Base-by-base conservation (phyloP, 345 rosid species). In the Eucalyptus virginea region DNA sequence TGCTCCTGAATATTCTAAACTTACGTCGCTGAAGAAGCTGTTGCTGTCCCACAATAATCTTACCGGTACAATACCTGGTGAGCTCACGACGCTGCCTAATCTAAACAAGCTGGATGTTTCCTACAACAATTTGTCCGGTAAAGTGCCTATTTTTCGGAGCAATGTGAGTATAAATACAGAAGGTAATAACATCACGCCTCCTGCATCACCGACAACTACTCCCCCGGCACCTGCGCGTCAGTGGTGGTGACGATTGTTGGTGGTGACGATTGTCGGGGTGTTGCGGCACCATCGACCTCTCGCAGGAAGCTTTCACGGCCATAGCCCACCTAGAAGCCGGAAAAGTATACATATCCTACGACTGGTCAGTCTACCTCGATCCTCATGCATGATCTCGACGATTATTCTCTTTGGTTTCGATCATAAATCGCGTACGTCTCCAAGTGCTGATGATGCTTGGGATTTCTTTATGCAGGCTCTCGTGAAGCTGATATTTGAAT, bases 71-170 rank as follows among this genome's bases (percentile, higher is more conserved):
- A 95, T 98, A 88, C 98, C 99, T 1, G 50, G 51, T 4, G 94
- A 93, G 90, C 99, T 98, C 47, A 89, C 94, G 4, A 89, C 86
- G 8, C 89, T 98, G 94, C 87, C 94, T 50, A 92, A 89, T 88
- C 97, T 98, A 89, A 89, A 67, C 24, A 54, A 30, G 23, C 65
- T 97, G n/a, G 97, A 98, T 88, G 96, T 98, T 81, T 93, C 97
- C 7, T 91, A 95, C 91, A 97, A 97, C 62, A 44, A 88, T 52
- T 89, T 97, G 16, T 89, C 86, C 19, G 99, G 99, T 67, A 45
- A 58, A 11, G 54, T 93, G 24, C 99, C 98, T 4, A 44, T 30
- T 45, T 98, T 98, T 60, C 83, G 88, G 83, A 85, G 12, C 8
- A 88, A 87, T 89, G 96, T 94, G 89, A 9, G 30, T 48, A 28